Evolutionary conservation across 1,284 basidiomycete species (phyloP).

Genomic region (Cryptococcus hybrid): DNA sequence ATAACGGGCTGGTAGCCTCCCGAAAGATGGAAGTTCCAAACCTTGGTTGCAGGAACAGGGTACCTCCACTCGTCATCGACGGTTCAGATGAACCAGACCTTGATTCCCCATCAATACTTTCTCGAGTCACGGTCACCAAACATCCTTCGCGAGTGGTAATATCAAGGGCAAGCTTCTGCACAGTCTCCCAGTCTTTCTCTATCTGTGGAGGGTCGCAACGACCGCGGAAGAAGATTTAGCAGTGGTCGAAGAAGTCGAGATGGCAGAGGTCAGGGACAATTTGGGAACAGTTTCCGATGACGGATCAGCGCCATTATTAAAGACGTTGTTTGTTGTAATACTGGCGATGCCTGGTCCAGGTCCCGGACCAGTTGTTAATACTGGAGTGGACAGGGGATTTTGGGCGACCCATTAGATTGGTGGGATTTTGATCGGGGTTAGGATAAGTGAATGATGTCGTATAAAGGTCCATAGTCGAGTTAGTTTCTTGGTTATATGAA

Average conservation of each 20-base stretch:
- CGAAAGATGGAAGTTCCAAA: slow-evolving; percentile 86
- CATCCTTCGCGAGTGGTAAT: slow-evolving; percentile 77
- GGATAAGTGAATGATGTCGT: slow-evolving; percentile 66
- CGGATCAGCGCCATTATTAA: background rate
- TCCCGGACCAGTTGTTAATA: background rate
- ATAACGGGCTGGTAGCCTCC: slow-evolving; percentile 92
- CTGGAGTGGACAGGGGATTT: background rate
- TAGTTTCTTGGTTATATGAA: background rate
- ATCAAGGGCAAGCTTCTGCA: slow-evolving; percentile 76
- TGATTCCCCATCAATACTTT: slow-evolving; percentile 33
- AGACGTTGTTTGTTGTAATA: background rate
- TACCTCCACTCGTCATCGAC: slow-evolving; percentile 1
- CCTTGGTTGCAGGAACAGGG: slow-evolving; percentile 14
- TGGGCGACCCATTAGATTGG: background rate
- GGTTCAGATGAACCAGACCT: background rate
- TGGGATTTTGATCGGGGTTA: slow-evolving; percentile 17
- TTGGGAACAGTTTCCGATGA: slow-evolving; percentile 9
- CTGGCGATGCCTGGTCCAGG: background rate
- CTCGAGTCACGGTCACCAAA: slow-evolving; percentile 72
- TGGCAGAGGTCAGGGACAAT: slow-evolving; percentile 9
- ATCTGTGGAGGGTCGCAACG: slow-evolving; percentile 23
- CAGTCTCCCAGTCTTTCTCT: slow-evolving; percentile 58
- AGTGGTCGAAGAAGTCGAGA: slow-evolving; percentile 13
- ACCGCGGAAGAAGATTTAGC: slow-evolving; percentile 13
- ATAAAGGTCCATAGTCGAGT: slow-evolving; percentile 77